Base-by-base conservation (phyloP, 2,329 filamentous ascomycete genomes). In the Aspergillus sp. region DNA sequence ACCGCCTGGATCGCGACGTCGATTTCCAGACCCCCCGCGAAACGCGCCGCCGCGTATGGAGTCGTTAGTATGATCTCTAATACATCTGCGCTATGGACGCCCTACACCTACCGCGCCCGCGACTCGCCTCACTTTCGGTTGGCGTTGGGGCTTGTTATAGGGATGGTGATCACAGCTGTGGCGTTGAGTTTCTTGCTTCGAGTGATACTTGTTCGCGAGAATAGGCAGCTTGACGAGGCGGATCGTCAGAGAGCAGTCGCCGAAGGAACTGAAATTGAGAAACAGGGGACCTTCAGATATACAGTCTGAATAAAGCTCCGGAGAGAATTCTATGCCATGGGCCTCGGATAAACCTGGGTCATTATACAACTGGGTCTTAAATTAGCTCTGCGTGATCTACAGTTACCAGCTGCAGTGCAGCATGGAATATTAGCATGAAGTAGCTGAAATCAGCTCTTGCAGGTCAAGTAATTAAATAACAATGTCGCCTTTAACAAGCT, bases 11-110 rank as follows among this genome's bases (percentile, higher is more conserved):
- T 81, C 49, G 75, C 76, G 0, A 76, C 71, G 21, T 72, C 76
- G 4, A 75, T 83, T 31, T 75, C 79, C 0, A 74, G 79, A 0
- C 80, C 81, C 0, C 77, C 79, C 0, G 80, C 79, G 0, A 83
- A 83, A 66, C 77, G 80, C 35, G 80, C 80, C 1, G 79, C 78
- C 0, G 78, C 80, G 1, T 74, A 78, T 40, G 81, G 80, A 1
- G 75, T 81, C 46, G 80, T 82, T 68, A 83, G 82, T 61, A 73
- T 75, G 3, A 65, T 83, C 14, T 78, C 78, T 12, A 82, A 82
- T 63, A 73, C 72, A 0, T 75, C 76, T 25, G 72, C 69, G 41
- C 80, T 82, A 62, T 82, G 76, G 72, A 77, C 76, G 0, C 72
- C 76, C 0, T 81, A 76, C 59, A 79, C 77, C 9, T 80, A 79